A percentile compares a stretch with the other conserved stretches of the same genome.
These are phyloP conservation scores for Russula olivacea DNA, from an alignment of 768 basidiomycete species.

Conservation along the genomic window DNA sequence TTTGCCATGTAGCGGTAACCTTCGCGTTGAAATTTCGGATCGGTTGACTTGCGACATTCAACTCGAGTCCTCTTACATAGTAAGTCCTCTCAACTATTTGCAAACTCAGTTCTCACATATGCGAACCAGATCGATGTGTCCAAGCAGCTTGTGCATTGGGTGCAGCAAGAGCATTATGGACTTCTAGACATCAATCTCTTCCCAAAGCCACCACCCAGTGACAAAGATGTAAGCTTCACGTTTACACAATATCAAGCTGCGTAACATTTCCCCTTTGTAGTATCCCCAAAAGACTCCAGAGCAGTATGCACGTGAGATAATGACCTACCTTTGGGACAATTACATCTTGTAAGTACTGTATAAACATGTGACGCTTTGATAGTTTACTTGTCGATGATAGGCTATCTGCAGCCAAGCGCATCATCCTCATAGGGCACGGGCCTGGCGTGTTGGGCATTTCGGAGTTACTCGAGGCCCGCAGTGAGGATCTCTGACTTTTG, in stretches of 20 bases:
- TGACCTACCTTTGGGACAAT: slow-evolving; percentile 94
- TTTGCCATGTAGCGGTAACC: slow-evolving; percentile 60
- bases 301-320: slow-evolving; percentile 47
- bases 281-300: slow-evolving; percentile 27
- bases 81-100: slow-evolving; percentile 32
- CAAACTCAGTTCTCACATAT: neutral
- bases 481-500: slow-evolving; percentile 39
- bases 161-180: slow-evolving; percentile 56
- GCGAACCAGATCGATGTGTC: slow-evolving; percentile 74
- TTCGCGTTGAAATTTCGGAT: slow-evolving; percentile 77
- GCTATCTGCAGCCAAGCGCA: slow-evolving; percentile 61
- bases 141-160: slow-evolving; percentile 74
- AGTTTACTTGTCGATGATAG: slow-evolving; percentile 35
- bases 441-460: slow-evolving; percentile 73
- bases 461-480: slow-evolving; percentile 62
- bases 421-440: slow-evolving; percentile 85
- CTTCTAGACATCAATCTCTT: slow-evolving; percentile 85
- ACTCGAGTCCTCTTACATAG: slow-evolving; percentile 79
- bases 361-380: neutral
- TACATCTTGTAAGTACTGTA: slow-evolving; percentile 65
- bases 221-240: slow-evolving; percentile 20
- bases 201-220: slow-evolving; percentile 37
- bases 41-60: slow-evolving; percentile 66
- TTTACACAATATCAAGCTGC: neutral
- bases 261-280: neutral